Conservation (phyloP, 805 yeast species). For the Candida koratica region DNA sequence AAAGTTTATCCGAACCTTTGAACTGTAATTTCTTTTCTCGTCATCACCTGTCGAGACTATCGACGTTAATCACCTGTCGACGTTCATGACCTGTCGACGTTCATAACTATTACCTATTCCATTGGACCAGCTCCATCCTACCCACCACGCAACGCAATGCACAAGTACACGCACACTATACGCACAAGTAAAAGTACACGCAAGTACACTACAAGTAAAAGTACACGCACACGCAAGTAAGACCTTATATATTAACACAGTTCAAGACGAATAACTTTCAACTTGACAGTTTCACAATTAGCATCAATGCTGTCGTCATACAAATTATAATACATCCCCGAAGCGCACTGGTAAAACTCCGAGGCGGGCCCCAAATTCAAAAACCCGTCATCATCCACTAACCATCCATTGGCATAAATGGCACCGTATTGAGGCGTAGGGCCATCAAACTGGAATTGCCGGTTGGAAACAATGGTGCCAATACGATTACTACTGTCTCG, state of each 20-base stretch:
- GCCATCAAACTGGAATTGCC: conserved; percentile 41
- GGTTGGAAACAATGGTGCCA: conserved; percentile 36
- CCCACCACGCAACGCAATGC: too few relatives aligned
- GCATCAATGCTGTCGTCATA: conserved; percentile 31
- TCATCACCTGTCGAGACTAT: too few relatives aligned
- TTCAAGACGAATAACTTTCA: conserved; percentile 35
- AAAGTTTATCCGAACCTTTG: too few relatives aligned
- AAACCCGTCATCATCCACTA: conserved; percentile 26
- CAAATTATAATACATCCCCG: conserved; percentile 38
- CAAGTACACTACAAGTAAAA: too few relatives aligned
- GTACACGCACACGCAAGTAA: too few relatives aligned
- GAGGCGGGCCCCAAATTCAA: conserved; percentile 31
- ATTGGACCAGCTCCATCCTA: too few relatives aligned
- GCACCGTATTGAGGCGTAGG: conserved; percentile 39
- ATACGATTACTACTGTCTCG: conserved; percentile 30
- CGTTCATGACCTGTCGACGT: too few relatives aligned
- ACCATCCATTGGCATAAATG: conserved; percentile 39
- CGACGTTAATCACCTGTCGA: too few relatives aligned
- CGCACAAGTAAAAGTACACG: too few relatives aligned
- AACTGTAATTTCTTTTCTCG: too few relatives aligned
- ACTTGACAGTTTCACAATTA: conserved; percentile 35
- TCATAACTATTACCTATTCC: too few relatives aligned
- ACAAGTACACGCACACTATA: too few relatives aligned
- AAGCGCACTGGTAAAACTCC: conserved; percentile 36
- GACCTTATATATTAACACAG: conserved; percentile 26